Conservation (phyloP, 805 yeast species). For the Lipomyces oligophaga region DNA sequence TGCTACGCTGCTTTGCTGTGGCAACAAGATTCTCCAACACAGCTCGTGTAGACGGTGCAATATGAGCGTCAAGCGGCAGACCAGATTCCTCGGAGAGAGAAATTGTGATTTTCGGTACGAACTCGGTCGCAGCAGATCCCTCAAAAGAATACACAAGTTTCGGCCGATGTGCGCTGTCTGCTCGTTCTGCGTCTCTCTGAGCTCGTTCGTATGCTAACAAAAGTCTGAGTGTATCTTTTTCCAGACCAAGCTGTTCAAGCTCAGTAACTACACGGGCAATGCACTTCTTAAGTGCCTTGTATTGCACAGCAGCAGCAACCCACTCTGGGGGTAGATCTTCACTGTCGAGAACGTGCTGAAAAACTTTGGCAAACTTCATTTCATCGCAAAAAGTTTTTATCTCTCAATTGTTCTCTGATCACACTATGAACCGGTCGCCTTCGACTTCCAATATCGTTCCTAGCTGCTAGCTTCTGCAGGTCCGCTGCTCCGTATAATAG, state of each 20-base stretch:
- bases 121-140: slow-evolving; percentile 27
- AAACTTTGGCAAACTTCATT: slow-evolving; percentile 75
- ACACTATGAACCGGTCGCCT: too few species aligned
- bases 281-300: slow-evolving; percentile 64
- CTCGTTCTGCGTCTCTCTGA: slow-evolving; percentile 10
- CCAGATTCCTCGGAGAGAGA: slow-evolving; percentile 26
- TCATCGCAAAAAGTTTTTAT: too few species aligned
- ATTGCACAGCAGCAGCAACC: slow-evolving; percentile 65
- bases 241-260: slow-evolving; percentile 55
- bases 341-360: slow-evolving; percentile 58
- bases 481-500: too few species aligned
- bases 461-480: too few species aligned
- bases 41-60: slow-evolving; percentile 20
- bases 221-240: slow-evolving; percentile 41
- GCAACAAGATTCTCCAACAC: slow-evolving; percentile 12
- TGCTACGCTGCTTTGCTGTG: slow-evolving; percentile 9
- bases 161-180: slow-evolving; percentile 7
- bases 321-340: slow-evolving; percentile 65
- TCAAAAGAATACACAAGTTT: slow-evolving; percentile 29
- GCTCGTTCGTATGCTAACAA: slow-evolving; percentile 32
- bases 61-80: slow-evolving; percentile 25
- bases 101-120: slow-evolving; percentile 33
- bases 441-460: too few species aligned
- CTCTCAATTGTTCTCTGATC: too few species aligned
- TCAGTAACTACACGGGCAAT: slow-evolving; percentile 64